A percentile compares a stretch with the other conserved stretches of the same genome.
Evolutionary conservation across 768 basidiomycete species (phyloP).

Genomic region (Crucibulum laeve): DNA sequence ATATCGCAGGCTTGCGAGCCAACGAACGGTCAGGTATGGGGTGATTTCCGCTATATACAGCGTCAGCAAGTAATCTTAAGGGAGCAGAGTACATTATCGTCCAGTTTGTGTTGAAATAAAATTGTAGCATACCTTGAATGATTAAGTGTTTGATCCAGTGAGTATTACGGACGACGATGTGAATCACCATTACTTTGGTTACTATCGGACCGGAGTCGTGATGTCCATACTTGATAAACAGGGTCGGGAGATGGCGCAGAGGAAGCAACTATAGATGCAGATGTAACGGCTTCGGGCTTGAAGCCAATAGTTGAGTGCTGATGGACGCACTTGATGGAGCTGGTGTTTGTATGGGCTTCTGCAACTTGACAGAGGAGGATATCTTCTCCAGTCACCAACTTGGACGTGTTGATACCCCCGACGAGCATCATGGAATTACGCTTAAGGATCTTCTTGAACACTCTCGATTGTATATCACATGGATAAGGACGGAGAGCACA

Average conservation of each 20-base stretch:
- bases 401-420: conserved; percentile 86
- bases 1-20: conserved; percentile 35
- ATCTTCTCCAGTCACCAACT: conserved; percentile 43
- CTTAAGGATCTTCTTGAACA: conserved; percentile 67
- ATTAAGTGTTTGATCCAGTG: conserved; percentile 34
- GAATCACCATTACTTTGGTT: conserved; percentile 5
- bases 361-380: conserved; percentile 17
- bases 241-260: too few species aligned
- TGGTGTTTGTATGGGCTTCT: too few species aligned
- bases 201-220: too few species aligned
- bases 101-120: neutral
- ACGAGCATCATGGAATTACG: conserved; percentile 78
- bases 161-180: conserved; percentile 26
- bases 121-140: conserved; percentile 31
- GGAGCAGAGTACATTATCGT: neutral
- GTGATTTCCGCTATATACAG: conserved; percentile 22
- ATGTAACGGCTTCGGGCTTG: too few species aligned
- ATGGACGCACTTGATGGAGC: too few species aligned
- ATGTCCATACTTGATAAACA: too few species aligned
- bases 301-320: too few species aligned
- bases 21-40: conserved; percentile 20
- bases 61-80: conserved; percentile 38
- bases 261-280: too few species aligned
- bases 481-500: conserved; percentile 55
- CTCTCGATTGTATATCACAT: conserved; percentile 69